Evolutionary conservation across 495 filamentous ascomycete species (phyloP).

Genomic region (Haplographium delicatum): DNA sequence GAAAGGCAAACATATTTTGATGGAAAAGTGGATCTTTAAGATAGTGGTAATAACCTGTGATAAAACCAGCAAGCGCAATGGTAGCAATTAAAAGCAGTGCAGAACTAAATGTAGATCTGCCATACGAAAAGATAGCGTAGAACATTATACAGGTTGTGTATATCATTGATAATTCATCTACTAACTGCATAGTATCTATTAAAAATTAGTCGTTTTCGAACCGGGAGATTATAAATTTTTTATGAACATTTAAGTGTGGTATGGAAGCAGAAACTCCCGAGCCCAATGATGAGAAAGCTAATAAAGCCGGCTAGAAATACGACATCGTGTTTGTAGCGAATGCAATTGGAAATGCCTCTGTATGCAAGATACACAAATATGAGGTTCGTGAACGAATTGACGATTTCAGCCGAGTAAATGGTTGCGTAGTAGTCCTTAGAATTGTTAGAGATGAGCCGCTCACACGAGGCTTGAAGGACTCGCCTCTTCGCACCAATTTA

Average conservation of each 20-base stretch:
- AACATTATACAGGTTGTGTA: constrained; percentile 90
- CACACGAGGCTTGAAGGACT: neutral
- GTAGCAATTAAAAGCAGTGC: constrained; percentile 8
- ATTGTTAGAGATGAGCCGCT: constrained; percentile 9
- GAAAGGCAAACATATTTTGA: constrained; percentile 73
- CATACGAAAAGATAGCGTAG: constrained; percentile 77
- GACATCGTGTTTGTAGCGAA: constrained; percentile 60
- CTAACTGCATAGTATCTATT: constrained; percentile 90
- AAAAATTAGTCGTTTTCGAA: constrained; percentile 8
- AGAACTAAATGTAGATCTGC: constrained; percentile 33
- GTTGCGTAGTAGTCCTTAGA: constrained; percentile 54
- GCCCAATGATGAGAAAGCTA: constrained; percentile 69
- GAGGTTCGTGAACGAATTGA: constrained; percentile 71
- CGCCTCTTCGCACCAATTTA: constrained; percentile 86
- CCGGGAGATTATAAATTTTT: constrained; percentile 23
- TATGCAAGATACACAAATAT: constrained; percentile 67
- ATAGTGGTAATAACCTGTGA: constrained; percentile 73
- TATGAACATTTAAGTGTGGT: constrained; percentile 78
- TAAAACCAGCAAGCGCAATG: constrained; percentile 11
- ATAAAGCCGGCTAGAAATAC: constrained; percentile 64
- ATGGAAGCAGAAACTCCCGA: constrained; percentile 76
- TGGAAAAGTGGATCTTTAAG: constrained; percentile 89
- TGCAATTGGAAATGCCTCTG: constrained; percentile 64
- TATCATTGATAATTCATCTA: constrained; percentile 95
- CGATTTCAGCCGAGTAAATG: constrained; percentile 53